Conservation (phyloP, 768 basidiomycete genomes). For the Daedalea quercina region DNA sequence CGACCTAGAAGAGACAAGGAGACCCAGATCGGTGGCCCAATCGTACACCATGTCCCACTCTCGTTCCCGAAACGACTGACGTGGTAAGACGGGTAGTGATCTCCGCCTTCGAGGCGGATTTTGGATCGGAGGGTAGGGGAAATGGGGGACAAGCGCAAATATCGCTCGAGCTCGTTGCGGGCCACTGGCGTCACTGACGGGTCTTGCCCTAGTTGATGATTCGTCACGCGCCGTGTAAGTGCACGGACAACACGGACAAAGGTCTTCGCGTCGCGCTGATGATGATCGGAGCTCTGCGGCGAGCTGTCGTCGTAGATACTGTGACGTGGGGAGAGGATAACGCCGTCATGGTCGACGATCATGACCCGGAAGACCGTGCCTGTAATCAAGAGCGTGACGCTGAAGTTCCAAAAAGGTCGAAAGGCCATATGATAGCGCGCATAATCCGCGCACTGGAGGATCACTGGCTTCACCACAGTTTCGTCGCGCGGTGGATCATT, state of each 20-base stretch:
- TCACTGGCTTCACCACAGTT: not conserved
- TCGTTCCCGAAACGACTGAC: not conserved
- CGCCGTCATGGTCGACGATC: conserved; percentile 26
- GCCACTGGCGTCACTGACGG: not conserved
- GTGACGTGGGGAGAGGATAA: conserved; percentile 16
- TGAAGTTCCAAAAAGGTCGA: conserved; percentile 25
- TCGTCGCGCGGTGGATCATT: too few relatives aligned
- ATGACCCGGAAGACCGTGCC: conserved; percentile 24
- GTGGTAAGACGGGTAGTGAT: too few relatives aligned
- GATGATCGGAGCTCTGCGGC: too few relatives aligned
- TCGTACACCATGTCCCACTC: conserved; percentile 1
- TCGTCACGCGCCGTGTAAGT: conserved; percentile 3
- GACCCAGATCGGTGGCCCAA: conserved; percentile 4
- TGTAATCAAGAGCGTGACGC: conserved; percentile 23
- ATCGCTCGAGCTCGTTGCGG: too few relatives aligned
- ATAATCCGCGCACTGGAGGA: conserved; percentile 18
- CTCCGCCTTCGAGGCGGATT: too few relatives aligned
- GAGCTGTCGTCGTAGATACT: conserved; percentile 13
- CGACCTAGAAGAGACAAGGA: conserved; percentile 13
- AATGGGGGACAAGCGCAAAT: too few relatives aligned
- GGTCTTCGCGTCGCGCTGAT: conserved; percentile 7
- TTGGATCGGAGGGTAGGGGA: too few relatives aligned
- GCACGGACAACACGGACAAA: conserved; percentile 22
- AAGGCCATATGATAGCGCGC: conserved; percentile 21
- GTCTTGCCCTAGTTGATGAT: conserved; percentile 5